Conservation (phyloP, 2,329 filamentous ascomycete genomes). For the Pyrenophora tritici-repentis region DNA sequence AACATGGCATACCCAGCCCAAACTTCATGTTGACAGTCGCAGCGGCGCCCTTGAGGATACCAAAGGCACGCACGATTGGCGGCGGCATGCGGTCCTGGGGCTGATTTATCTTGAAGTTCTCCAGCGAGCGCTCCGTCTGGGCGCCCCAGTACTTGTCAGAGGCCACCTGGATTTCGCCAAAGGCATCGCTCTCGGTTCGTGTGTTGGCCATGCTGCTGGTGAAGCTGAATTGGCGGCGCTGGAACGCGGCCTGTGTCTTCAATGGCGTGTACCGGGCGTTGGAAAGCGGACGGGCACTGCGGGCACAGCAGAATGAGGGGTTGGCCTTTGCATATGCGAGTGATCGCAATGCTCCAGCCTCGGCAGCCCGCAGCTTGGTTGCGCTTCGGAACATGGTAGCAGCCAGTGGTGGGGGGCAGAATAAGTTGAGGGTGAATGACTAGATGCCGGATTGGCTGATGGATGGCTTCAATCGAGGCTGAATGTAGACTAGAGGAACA, state of each 20-base stretch:
- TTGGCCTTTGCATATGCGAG: slow-evolving; percentile 43
- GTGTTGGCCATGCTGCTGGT: slow-evolving; percentile 53
- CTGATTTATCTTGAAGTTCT: slow-evolving; percentile 99
- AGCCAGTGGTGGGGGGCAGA: not conserved
- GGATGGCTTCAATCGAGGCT: slow-evolving; percentile 5
- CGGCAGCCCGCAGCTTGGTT: slow-evolving; percentile 41
- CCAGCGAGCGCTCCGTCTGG: slow-evolving; percentile 92
- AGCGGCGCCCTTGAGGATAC: slow-evolving; percentile 95
- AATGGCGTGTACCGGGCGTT: slow-evolving; percentile 28
- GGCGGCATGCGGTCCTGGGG: slow-evolving; percentile 98
- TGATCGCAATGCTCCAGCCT: slow-evolving; percentile 40
- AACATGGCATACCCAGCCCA: slow-evolving; percentile 70
- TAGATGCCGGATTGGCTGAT: slow-evolving; percentile 13
- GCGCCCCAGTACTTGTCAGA: slow-evolving; percentile 98
- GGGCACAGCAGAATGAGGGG: slow-evolving; percentile 37
- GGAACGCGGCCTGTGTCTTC: slow-evolving; percentile 21
- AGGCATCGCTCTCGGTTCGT: slow-evolving; percentile 93
- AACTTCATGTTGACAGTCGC: slow-evolving; percentile 94
- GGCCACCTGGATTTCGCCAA: slow-evolving; percentile 92
- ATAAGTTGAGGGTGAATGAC: slow-evolving; percentile 5
- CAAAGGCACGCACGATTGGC: slow-evolving; percentile 89
- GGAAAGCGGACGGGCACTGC: slow-evolving; percentile 36
- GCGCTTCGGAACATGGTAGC: slow-evolving; percentile 44
- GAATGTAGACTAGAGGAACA: slow-evolving; percentile 2
- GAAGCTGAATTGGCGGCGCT: slow-evolving; percentile 40